phyloP scores from a whole-genome alignment of 2,329 filamentous ascomycete species.

The Cytospora piceae region DNA sequence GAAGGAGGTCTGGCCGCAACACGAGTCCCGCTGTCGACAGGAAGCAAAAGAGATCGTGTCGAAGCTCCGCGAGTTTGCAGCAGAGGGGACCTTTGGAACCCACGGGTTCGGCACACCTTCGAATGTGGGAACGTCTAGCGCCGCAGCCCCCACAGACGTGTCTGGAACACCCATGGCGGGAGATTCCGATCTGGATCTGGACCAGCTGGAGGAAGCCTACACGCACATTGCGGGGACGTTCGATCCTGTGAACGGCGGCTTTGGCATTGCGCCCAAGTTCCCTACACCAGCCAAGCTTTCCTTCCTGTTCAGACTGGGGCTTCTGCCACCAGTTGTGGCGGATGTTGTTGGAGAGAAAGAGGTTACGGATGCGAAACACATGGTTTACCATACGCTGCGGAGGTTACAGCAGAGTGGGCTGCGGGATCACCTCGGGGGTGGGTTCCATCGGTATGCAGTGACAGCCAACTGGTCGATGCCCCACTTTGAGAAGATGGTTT shows the following conservation, averaged over 20 bases:
- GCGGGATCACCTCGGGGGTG: conserved; percentile 59
- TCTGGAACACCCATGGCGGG: conserved; percentile 23
- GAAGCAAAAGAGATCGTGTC: conserved; percentile 82
- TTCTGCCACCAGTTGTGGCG: conserved; percentile 71
- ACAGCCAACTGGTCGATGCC: conserved; percentile 92
- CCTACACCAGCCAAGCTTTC: conserved; percentile 83
- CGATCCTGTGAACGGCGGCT: conserved; percentile 78
- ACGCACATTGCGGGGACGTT: conserved; percentile 80
- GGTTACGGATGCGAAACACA: conserved; percentile 71
- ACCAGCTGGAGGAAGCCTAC: conserved; percentile 89
- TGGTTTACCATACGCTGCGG: conserved; percentile 80
- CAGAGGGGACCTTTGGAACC: conserved; percentile 76
- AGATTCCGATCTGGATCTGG: conserved; percentile 78
- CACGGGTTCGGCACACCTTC: conserved; percentile 39
- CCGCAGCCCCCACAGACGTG: conserved; percentile 30
- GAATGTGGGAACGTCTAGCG: conserved; percentile 37
- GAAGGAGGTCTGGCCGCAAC: conserved; percentile 73
- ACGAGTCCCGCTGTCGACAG: conserved; percentile 79
- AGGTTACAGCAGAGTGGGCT: conserved; percentile 66
- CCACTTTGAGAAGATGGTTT: conserved; percentile 96
- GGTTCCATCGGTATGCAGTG: conserved; percentile 77
- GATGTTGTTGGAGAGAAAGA: conserved; percentile 89
- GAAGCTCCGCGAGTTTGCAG: conserved; percentile 84
- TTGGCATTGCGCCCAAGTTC: conserved; percentile 83
- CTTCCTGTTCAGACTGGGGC: conserved; percentile 76